Evolutionary conservation across 208 protist species (phyloP), one percentile per base, ranked within the genome.

Genomic region (Polymyxa betae): DNA sequence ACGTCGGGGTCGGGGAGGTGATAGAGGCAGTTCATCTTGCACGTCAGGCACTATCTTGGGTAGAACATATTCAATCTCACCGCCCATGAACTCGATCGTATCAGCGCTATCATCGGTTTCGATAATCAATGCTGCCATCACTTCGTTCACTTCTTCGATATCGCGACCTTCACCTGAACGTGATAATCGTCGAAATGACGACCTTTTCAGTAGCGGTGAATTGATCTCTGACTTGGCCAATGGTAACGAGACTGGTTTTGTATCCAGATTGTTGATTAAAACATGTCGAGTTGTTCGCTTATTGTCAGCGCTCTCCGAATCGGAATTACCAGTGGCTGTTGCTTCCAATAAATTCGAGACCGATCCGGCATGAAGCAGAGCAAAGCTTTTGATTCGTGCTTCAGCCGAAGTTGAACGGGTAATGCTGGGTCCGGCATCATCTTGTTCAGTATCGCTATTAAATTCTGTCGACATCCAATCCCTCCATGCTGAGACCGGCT

Each of bases 321-420:
- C n/a, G n/a, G n/a, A n/a, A n/a, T n/a, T n/a, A n/a, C n/a, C n/a
- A n/a, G 49, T 5, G 49, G 12, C 49, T 5, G 49, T 5, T 5
- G 24, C 49, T 29, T 82, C 35, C 5, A 40, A 82, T 43, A 82
- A 5, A 43, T 82, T 82, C 16, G 72, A 45, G 10, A 43, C 40
- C 5, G 72, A 82, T 20, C 72, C 72, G n/a, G 72, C 72, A 43
- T 82, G 72, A 40, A 82, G 72, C 5, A 82, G 72, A 5, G 72
- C 72, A 43, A 82, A 82, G 72, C 72, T 82, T 82, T 82, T 82
- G 72, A 82, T 35, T 12, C 72, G 72, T 35, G 72, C 72, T 82
- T 82, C 72, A n/a, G 5, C 72, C 5, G 35, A 38, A n/a, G 72
- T 45, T 82, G 72, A 43, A n/a, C n/a, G n/a, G n/a, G n/a, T n/a